phyloP scores from a whole-genome alignment of 106 monocot genomes.

The Platanthera zijinensis region DNA sequence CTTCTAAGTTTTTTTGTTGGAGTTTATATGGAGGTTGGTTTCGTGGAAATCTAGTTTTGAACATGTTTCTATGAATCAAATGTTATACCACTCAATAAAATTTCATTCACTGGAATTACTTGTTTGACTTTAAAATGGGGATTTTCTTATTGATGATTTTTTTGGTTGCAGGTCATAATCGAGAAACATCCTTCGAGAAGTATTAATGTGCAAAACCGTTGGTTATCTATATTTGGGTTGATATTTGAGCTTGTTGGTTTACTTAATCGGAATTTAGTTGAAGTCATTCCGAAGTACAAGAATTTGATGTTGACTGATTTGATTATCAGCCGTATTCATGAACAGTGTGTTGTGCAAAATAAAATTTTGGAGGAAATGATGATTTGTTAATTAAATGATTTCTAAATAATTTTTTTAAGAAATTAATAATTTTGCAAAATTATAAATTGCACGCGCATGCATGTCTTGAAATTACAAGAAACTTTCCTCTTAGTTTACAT shows the following conservation, averaged over 20 bases:
- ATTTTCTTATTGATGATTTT: neutral
- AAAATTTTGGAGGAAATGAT: no score
- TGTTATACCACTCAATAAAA: neutral
- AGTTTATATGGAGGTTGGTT: constrained; percentile 86
- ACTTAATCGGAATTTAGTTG: constrained; percentile 82
- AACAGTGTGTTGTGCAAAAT: constrained; percentile 36
- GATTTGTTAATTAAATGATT: no score
- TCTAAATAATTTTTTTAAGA: no score
- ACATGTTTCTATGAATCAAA: neutral
- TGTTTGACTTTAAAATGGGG: no score
- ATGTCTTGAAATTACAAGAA: no score
- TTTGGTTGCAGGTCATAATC: constrained; percentile 69
- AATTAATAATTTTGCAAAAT: no score
- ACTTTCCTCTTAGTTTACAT: no score
- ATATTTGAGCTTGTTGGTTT: constrained; percentile 85
- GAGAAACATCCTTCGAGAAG: constrained; percentile 93
- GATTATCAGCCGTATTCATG: constrained; percentile 18
- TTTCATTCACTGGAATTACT: no score
- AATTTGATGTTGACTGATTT: constrained; percentile 60
- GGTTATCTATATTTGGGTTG: constrained; percentile 95
- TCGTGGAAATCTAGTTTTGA: neutral
- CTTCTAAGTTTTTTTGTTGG: constrained; percentile 95
- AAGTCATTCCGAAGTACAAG: constrained; percentile 71
- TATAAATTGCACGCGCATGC: no score
- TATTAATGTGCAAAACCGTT: constrained; percentile 96